Conservation (phyloP, 768 basidiomycete genomes). For the Hebeloma cylindrosporum region DNA sequence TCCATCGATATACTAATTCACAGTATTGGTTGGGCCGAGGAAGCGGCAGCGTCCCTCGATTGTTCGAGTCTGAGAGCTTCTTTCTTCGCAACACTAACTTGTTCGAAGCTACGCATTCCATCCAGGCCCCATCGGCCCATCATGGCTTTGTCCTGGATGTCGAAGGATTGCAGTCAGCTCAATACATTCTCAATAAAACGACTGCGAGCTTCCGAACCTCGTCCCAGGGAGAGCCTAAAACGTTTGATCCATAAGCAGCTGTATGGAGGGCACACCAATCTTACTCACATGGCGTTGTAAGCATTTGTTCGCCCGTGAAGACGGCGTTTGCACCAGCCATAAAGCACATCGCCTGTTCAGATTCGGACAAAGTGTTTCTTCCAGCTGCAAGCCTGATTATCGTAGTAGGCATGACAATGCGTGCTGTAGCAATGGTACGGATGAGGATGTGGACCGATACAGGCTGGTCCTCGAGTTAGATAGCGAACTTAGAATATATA, state of each 20-base stretch:
- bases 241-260: slow-evolving; percentile 1
- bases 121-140: slow-evolving; percentile 90
- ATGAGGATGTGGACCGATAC: slow-evolving; percentile 82
- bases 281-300: slow-evolving; percentile 90
- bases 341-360: slow-evolving; percentile 97
- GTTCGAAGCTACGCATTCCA: slow-evolving; percentile 90
- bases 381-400: slow-evolving; percentile 97
- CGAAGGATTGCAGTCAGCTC: slow-evolving; percentile 9
- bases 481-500: slow-evolving; percentile 37
- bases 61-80: slow-evolving; percentile 21
- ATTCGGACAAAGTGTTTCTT: slow-evolving; percentile 82
- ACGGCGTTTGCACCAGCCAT: slow-evolving; percentile 98
- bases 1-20: not conserved
- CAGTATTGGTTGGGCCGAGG: not conserved
- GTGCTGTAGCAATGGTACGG: slow-evolving; percentile 93
- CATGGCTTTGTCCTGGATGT: slow-evolving; percentile 86
- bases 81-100: slow-evolving; percentile 46
- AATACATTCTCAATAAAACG: slow-evolving; percentile 3
- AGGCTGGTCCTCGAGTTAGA: slow-evolving; percentile 46
- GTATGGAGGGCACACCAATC: slow-evolving; percentile 1
- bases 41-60: slow-evolving; percentile 2
- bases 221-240: slow-evolving; percentile 87
- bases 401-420: slow-evolving; percentile 86
- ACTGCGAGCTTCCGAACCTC: slow-evolving; percentile 48
- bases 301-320: slow-evolving; percentile 97